Conservation (phyloP, 352 stramenopile species). For the Globisporangium perplexum region DNA sequence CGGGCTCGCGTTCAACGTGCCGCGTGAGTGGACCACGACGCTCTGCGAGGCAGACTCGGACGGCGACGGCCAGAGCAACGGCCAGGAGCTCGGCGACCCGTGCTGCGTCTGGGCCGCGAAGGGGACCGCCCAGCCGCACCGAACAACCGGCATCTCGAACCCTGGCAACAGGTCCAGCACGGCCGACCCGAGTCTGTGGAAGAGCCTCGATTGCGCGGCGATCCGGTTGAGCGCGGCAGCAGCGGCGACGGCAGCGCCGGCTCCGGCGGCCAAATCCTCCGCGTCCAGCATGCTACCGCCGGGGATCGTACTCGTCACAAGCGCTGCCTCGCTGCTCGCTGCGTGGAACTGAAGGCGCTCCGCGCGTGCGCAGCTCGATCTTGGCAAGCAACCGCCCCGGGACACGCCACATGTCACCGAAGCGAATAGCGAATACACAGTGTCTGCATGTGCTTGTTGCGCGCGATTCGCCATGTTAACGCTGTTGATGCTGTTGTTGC, state of each 20-base stretch:
- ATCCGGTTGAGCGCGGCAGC: background rate
- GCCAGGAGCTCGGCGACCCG: constrained; percentile 52
- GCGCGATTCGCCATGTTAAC: no score
- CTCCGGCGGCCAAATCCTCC: background rate
- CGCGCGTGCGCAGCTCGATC: no score
- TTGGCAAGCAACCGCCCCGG: no score
- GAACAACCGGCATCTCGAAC: background rate
- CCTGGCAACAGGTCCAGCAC: background rate
- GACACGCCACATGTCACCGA: no score
- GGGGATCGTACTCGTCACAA: background rate
- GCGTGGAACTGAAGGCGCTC: no score
- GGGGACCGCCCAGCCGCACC: background rate
- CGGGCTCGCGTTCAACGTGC: background rate
- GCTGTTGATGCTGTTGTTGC: no score
- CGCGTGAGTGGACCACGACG: constrained; percentile 19
- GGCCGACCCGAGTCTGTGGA: background rate
- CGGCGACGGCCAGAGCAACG: constrained; percentile 43
- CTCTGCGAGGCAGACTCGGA: constrained; percentile 33
- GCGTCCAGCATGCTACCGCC: background rate
- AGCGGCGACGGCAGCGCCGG: background rate
- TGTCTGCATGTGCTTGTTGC: no score
- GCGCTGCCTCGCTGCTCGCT: no score
- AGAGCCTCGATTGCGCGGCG: background rate
- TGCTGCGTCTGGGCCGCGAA: constrained; percentile 22
- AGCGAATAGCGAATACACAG: no score